Conservation (phyloP, 495 filamentous ascomycete species). For the Cercophora scortea region DNA sequence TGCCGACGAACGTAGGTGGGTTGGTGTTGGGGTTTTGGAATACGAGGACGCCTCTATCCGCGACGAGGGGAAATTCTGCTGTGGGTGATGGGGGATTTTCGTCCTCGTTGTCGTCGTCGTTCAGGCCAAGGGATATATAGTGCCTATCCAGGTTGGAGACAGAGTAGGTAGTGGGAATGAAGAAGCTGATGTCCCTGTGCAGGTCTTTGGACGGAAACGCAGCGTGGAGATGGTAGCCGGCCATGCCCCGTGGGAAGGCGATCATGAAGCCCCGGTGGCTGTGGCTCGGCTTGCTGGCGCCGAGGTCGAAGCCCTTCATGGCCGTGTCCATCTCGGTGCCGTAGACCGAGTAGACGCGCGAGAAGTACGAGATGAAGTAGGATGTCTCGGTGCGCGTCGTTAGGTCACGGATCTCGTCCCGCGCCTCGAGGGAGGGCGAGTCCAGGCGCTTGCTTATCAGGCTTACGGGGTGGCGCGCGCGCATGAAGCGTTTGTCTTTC, state of each 20-base stretch:
- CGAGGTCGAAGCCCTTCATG: slow-evolving; percentile 14
- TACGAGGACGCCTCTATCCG: slow-evolving; percentile 4
- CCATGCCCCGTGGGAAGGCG: slow-evolving; percentile 16
- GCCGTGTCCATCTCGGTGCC: slow-evolving; percentile 19
- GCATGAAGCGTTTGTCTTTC: slow-evolving; percentile 18
- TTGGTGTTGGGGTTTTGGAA: slow-evolving; percentile 3
- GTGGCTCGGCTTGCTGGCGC: not conserved
- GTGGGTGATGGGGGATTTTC: too few relatives aligned
- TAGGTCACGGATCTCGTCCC: slow-evolving; percentile 9
- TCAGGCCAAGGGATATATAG: too few relatives aligned
- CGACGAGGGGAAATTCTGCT: not conserved
- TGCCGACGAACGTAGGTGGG: not conserved
- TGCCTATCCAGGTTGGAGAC: too few relatives aligned
- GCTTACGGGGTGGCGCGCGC: slow-evolving; percentile 13
- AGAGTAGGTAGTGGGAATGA: slow-evolving; percentile 4
- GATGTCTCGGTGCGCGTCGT: slow-evolving; percentile 6
- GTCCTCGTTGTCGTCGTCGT: too few relatives aligned
- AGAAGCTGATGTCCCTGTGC: slow-evolving; percentile 13
- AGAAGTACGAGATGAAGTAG: slow-evolving; percentile 18
- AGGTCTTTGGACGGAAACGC: slow-evolving; percentile 7
- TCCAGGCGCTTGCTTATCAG: slow-evolving; percentile 11
- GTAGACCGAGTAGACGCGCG: slow-evolving; percentile 13
- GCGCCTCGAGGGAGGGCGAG: not conserved
- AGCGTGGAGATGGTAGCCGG: slow-evolving; percentile 1
- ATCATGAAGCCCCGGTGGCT: slow-evolving; percentile 12